Evolutionary conservation across 2,329 filamentous ascomycete species (phyloP).

Genomic region (Xylariaceae sp.): DNA sequence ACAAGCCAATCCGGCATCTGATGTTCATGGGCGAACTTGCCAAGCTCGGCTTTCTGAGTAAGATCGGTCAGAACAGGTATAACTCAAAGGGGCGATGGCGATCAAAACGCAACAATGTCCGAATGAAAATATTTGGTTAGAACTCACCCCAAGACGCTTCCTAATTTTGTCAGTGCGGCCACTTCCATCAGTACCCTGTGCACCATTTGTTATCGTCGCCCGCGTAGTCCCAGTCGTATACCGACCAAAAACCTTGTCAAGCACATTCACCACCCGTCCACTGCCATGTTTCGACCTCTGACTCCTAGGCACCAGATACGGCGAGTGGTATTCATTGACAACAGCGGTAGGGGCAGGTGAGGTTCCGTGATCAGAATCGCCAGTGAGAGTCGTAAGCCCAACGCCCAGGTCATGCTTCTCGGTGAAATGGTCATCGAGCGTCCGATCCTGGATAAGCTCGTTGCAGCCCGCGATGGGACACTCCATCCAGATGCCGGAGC

Average conservation of each 20-base stretch:
- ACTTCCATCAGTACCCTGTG: too few species aligned
- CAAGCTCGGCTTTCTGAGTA: slow-evolving; percentile 60
- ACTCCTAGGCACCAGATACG: too few species aligned
- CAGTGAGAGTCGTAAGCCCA: too few species aligned
- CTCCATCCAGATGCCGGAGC: too few species aligned
- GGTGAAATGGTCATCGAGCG: slow-evolving; percentile 57
- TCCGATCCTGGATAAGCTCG: slow-evolving; percentile 49
- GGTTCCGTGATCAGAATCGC: too few species aligned
- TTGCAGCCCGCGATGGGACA: slow-evolving; percentile 57
- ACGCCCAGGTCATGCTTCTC: slow-evolving; percentile 48
- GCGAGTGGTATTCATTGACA: slow-evolving; percentile 16
- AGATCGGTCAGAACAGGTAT: background rate
- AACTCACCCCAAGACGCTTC: slow-evolving; percentile 19
- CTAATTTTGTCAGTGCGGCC: too few species aligned
- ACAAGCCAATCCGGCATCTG: slow-evolving; percentile 70
- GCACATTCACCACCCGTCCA: too few species aligned
- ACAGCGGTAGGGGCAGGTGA: background rate
- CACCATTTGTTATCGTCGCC: too few species aligned
- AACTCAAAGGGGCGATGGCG: background rate
- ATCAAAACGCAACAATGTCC: too few species aligned
- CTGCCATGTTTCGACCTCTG: too few species aligned
- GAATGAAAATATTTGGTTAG: background rate
- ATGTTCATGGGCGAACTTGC: slow-evolving; percentile 67
- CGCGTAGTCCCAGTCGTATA: too few species aligned
- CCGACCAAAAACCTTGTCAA: too few species aligned